Conservation (phyloP, 1,139 yeast species). For the Eremothecium gossypii region DNA sequence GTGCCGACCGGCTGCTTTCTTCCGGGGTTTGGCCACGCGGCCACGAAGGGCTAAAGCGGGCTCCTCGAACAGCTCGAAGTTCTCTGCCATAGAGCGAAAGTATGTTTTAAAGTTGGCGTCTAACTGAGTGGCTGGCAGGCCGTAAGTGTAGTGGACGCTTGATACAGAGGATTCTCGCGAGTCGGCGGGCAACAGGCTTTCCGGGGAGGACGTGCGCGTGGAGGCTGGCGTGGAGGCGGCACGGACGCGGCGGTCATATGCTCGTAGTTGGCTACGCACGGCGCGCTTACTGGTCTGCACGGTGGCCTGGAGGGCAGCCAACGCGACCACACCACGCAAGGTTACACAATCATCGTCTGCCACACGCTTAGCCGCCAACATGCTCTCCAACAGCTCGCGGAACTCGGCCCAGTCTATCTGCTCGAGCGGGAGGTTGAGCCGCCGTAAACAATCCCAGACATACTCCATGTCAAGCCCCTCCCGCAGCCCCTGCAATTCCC, state of each 20-base stretch:
- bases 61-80: conserved; percentile 22
- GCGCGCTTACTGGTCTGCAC: conserved; percentile 14
- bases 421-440: background rate
- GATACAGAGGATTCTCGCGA: background rate
- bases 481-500: background rate
- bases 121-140: conserved; percentile 12
- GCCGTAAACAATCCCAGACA: background rate
- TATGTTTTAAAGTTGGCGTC: conserved; percentile 21
- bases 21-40: conserved; percentile 1
- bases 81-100: conserved; percentile 23
- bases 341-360: background rate
- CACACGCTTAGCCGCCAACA: background rate
- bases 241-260: conserved; percentile 14
- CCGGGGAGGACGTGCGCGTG: conserved; percentile 4
- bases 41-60: background rate
- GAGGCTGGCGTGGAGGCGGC: background rate
- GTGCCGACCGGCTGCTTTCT: conserved; percentile 1
- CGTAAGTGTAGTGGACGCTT: conserved; percentile 6
- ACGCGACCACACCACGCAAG: conserved; percentile 1
- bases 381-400: background rate
- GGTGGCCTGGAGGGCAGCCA: conserved; percentile 13
- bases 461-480: background rate
- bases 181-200: background rate
- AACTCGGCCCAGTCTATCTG: conserved; percentile 1
- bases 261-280: conserved; percentile 9